A percentile compares a stretch with the other conserved stretches of the same genome.
Evolutionary conservation across 2,329 filamentous ascomycete species (phyloP).

Genomic region (Fusarium guadeloupense): DNA sequence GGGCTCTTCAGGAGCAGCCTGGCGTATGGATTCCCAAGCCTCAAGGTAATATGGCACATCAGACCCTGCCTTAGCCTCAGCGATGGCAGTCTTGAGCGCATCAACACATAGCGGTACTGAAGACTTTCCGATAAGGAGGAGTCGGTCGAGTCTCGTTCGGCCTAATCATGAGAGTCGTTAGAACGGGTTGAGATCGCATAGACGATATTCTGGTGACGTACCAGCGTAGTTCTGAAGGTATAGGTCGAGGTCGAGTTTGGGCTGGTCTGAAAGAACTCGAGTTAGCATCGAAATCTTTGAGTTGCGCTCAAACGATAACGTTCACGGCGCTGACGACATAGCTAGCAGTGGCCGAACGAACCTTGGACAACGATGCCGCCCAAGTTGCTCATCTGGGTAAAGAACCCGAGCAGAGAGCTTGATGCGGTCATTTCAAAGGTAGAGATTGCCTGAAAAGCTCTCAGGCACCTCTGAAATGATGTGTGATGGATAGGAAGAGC

Average conservation of each 20-base stretch:
- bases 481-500: conserved; percentile 24
- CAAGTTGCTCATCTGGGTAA: conserved; percentile 57
- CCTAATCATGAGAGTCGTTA: conserved; percentile 59
- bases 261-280: conserved; percentile 64
- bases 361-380: conserved; percentile 60
- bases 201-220: conserved; percentile 49
- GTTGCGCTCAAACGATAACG: not conserved
- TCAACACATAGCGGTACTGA: conserved; percentile 81
- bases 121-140: conserved; percentile 81
- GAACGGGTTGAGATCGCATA: not conserved
- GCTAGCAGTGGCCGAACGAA: conserved; percentile 39
- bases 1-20: conserved; percentile 71
- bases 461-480: conserved; percentile 4
- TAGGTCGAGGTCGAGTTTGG: conserved; percentile 90
- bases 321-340: conserved; percentile 7
- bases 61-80: conserved; percentile 77
- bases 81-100: conserved; percentile 79
- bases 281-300: conserved; percentile 18
- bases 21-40: conserved; percentile 71
- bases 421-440: conserved; percentile 51
- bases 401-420: conserved; percentile 52
- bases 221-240: conserved; percentile 92
- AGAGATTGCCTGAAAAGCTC: not conserved
- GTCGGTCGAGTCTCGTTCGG: conserved; percentile 80
- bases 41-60: conserved; percentile 78